A percentile compares a stretch with the other conserved stretches of the same genome.
phyloP scores from a whole-genome alignment of 306 rosid genomes.

The Trifolium fragiferum region DNA sequence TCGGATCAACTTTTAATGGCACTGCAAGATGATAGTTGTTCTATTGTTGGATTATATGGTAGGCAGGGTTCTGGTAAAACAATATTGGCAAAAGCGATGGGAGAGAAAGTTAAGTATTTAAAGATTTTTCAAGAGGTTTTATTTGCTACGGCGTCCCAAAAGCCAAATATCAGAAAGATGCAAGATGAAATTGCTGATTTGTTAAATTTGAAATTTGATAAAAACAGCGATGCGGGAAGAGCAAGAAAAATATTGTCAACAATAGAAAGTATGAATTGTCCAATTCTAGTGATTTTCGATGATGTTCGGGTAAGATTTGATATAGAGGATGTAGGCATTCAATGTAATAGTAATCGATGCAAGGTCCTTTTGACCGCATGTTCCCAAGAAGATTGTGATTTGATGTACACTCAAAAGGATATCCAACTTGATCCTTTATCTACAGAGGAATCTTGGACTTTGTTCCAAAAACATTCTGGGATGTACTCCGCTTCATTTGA shows the following conservation, averaged over 20 bases:
- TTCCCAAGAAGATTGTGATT: constrained; percentile 4
- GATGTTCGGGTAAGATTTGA: constrained; percentile 30
- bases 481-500: neutral
- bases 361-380: neutral
- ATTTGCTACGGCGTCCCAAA: constrained; percentile 14
- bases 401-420: constrained; percentile 25
- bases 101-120: neutral
- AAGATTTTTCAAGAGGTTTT: neutral
- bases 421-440: neutral
- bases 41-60: constrained; percentile 2
- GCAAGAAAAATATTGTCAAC: neutral
- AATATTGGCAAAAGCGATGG: constrained; percentile 28
- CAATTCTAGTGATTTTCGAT: constrained; percentile 24
- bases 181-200: constrained; percentile 38
- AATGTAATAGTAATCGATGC: neutral
- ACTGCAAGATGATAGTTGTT: neutral
- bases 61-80: constrained; percentile 35
- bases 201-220: neutral
- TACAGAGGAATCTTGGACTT: constrained; percentile 34
- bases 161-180: neutral
- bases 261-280: neutral
- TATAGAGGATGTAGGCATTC: constrained; percentile 32
- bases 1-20: neutral
- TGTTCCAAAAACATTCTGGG: constrained; percentile 11
- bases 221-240: neutral